Conservation (phyloP, 2,329 filamentous ascomycete species). For the Pestalotiopsis sp. region DNA sequence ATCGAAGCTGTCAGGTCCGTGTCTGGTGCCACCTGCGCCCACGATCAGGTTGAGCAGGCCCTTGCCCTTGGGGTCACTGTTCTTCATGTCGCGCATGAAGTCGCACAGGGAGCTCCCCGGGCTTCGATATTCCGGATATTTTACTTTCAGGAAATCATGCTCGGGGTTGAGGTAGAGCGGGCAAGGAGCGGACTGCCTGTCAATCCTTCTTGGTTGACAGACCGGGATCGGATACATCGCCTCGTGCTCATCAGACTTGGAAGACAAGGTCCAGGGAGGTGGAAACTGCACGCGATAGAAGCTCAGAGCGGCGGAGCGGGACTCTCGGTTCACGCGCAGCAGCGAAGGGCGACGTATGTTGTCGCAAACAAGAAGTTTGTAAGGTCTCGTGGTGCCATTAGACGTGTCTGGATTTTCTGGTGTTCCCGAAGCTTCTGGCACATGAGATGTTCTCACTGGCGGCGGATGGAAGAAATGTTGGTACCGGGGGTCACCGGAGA, state of each 20-base stretch:
- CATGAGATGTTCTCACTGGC: neutral
- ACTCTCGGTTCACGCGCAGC: conserved; percentile 16
- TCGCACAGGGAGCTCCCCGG: neutral
- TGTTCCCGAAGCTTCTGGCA: neutral
- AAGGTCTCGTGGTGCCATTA: neutral
- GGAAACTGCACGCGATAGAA: conserved; percentile 19
- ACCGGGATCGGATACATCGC: too few species aligned
- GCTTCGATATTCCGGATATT: neutral
- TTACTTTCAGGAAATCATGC: conserved; percentile 14
- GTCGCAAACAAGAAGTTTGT: neutral
- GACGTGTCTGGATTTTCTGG: neutral
- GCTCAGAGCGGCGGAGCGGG: conserved; percentile 8
- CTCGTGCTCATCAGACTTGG: neutral
- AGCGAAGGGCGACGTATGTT: neutral
- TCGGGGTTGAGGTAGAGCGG: conserved; percentile 19
- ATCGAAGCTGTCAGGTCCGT: too few species aligned
- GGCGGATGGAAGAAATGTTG: neutral
- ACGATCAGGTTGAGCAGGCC: too few species aligned
- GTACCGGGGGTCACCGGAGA: neutral
- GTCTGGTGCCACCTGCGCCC: too few species aligned
- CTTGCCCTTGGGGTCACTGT: neutral
- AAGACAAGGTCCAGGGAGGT: neutral
- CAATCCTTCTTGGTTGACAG: too few species aligned
- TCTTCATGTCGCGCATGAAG: conserved; percentile 18
- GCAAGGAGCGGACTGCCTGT: neutral